Percentiles rank a stretch among this genome's conserved stretches.
These are phyloP conservation scores for Auxenochlorella protothecoides DNA, from an alignment of 139 green algal genomes.

Conservation along the genomic window DNA sequence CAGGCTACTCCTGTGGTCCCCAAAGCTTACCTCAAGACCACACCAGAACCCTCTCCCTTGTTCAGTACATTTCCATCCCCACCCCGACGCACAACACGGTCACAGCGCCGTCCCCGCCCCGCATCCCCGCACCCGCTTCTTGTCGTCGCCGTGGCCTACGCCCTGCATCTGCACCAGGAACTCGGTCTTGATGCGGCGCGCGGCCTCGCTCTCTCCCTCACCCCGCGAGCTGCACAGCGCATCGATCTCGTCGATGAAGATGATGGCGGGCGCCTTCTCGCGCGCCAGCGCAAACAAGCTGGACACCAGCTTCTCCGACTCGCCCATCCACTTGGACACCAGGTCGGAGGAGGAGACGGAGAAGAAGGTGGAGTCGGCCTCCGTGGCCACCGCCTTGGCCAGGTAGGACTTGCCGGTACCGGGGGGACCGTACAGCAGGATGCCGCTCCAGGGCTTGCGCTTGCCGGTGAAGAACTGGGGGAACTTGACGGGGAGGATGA, in stretches of 20 bases:
- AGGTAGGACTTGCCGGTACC: conserved; percentile 98
- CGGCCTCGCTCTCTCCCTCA: conserved; percentile 88
- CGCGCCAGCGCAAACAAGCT: conserved; percentile 88
- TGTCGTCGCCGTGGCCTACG: conserved; percentile 26
- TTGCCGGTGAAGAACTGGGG: conserved; percentile 99
- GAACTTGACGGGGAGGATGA: conserved; percentile 99
- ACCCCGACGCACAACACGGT: too few species aligned
- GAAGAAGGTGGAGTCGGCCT: conserved; percentile 97
- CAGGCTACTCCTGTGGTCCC: too few species aligned
- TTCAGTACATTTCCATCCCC: too few species aligned
- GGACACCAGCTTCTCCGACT: conserved; percentile 95
- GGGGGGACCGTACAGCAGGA: conserved; percentile 96
- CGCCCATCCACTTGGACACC: conserved; percentile 86
- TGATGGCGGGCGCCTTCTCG: conserved; percentile 89
- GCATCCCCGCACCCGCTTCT: conserved; percentile 8
- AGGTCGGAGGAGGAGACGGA: conserved; percentile 68
- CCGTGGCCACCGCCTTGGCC: conserved; percentile 97
- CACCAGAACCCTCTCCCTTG: too few species aligned
- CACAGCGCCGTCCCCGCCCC: neutral
- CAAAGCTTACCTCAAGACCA: too few species aligned
- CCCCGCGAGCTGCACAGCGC: conserved; percentile 77
- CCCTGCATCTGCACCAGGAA: conserved; percentile 95
- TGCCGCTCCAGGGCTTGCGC: conserved; percentile 93
- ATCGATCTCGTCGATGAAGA: conserved; percentile 99
- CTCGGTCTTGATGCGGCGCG: conserved; percentile 97